phyloP scores from a whole-genome alignment of 805 yeast genomes.

The Candida tibetensis region DNA sequence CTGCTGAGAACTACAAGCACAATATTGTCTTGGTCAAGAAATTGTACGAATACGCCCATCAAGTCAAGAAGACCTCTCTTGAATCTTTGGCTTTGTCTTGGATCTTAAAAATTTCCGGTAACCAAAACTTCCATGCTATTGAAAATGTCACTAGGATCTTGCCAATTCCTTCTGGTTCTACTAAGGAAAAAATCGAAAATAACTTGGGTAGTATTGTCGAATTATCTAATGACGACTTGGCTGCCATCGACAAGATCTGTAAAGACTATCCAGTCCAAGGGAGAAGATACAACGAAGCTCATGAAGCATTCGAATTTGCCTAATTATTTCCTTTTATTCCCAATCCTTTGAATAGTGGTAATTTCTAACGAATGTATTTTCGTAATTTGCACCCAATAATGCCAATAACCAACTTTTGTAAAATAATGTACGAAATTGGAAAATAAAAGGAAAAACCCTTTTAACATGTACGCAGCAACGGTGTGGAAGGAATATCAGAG shows the following conservation, averaged over 20 bases:
- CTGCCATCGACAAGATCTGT: slow-evolving; percentile 48
- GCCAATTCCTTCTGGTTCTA: slow-evolving; percentile 81
- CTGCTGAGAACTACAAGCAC: slow-evolving; percentile 50
- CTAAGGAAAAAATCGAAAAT: slow-evolving; percentile 55
- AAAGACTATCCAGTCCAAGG: slow-evolving; percentile 50
- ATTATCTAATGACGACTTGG: slow-evolving; percentile 57
- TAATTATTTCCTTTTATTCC: too few relatives aligned
- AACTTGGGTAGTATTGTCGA: slow-evolving; percentile 47
- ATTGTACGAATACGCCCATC: slow-evolving; percentile 49
- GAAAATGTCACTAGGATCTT: slow-evolving; percentile 51
- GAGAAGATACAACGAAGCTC: slow-evolving; percentile 45
- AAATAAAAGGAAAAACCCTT: too few relatives aligned
- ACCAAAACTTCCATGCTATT: slow-evolving; percentile 44
- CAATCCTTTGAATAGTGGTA: too few relatives aligned
- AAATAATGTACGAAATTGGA: too few relatives aligned
- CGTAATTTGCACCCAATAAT: too few relatives aligned
- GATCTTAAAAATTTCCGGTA: slow-evolving; percentile 64
- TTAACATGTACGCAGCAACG: too few relatives aligned
- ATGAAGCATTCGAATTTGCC: slow-evolving; percentile 4
- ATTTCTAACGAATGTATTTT: too few relatives aligned
- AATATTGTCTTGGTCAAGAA: slow-evolving; percentile 51
- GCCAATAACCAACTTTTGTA: too few relatives aligned
- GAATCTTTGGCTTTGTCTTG: slow-evolving; percentile 48
- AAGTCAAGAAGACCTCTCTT: slow-evolving; percentile 49
- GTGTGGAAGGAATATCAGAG: too few relatives aligned